phyloP scores from a whole-genome alignment of 345 rosid species.

The Euphorbia peplus region DNA sequence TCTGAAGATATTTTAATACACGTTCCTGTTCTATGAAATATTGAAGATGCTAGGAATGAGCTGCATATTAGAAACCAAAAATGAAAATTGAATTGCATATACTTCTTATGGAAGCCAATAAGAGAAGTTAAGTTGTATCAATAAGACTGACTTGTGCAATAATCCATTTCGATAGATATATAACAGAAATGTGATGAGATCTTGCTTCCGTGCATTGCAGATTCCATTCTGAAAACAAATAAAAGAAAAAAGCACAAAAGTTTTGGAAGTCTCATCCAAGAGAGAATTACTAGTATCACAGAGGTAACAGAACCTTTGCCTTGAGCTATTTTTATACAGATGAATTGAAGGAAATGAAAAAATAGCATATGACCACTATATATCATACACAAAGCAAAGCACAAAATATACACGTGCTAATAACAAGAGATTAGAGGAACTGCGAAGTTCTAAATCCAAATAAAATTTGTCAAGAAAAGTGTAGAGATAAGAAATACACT shows the following conservation, averaged over 20 bases:
- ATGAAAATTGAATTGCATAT: conserved; percentile 6
- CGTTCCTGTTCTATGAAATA: conserved; percentile 53
- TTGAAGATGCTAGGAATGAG: conserved; percentile 40
- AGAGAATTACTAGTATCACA: conserved; percentile 13
- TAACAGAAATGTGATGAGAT: conserved; percentile 54
- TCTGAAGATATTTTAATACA: conserved; percentile 54
- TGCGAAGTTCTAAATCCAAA: background rate
- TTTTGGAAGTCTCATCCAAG: conserved; percentile 15
- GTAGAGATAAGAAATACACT: too few relatives aligned
- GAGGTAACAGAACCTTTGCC: background rate
- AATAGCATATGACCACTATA: background rate
- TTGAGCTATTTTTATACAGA: background rate
- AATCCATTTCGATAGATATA: conserved; percentile 49
- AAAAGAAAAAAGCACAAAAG: conserved; percentile 3
- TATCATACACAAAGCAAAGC: background rate
- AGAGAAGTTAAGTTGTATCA: background rate
- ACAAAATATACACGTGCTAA: background rate
- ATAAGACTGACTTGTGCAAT: conserved; percentile 37
- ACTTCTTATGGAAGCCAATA: conserved; percentile 1
- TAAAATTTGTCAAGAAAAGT: too few relatives aligned
- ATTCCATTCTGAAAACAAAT: conserved; percentile 41
- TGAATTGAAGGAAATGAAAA: background rate
- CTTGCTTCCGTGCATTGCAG: conserved; percentile 59
- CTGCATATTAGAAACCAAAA: conserved; percentile 39
- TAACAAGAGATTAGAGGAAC: background rate